A percentile compares a stretch with the other conserved stretches of the same genome.
phyloP scores from a whole-genome alignment of 345 rosid species.

The Eucalyptus tenuipes region DNA sequence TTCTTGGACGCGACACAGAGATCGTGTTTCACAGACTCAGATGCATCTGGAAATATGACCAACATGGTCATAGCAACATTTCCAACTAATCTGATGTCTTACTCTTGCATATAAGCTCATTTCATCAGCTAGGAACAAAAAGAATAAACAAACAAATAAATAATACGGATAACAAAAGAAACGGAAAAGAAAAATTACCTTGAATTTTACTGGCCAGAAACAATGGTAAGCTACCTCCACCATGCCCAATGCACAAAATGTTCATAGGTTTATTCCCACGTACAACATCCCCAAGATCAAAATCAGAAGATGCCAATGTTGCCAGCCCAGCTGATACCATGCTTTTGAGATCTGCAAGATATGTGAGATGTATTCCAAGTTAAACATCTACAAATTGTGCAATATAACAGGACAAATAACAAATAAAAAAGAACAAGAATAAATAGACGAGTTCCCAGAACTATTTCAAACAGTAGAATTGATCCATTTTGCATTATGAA shows the following conservation, averaged over 20 bases:
- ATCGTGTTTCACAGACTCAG: background rate
- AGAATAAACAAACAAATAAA: background rate
- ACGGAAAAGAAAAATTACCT: slow-evolving; percentile 19
- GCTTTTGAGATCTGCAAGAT: slow-evolving; percentile 65
- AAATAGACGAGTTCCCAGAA: background rate
- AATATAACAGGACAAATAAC: background rate
- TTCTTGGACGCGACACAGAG: background rate
- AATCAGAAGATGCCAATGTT: slow-evolving; percentile 45
- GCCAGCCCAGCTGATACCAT: slow-evolving; percentile 77
- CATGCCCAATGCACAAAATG: slow-evolving; percentile 81
- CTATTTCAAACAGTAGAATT: background rate
- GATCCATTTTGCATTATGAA: background rate
- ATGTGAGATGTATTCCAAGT: background rate
- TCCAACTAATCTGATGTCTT: background rate
- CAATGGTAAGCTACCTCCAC: slow-evolving; percentile 87
- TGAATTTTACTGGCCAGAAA: slow-evolving; percentile 73
- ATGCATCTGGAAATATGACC: background rate
- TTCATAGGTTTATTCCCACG: slow-evolving; percentile 49
- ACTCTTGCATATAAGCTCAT: background rate
- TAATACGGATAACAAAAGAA: background rate
- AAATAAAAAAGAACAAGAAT: background rate
- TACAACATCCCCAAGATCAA: slow-evolving; percentile 38
- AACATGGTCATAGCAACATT: background rate
- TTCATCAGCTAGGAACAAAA: background rate
- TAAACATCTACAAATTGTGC: background rate